These are phyloP conservation scores for Neurospora sp. DNA, from an alignment of 495 filamentous ascomycete genomes.

Conservation along the genomic window DNA sequence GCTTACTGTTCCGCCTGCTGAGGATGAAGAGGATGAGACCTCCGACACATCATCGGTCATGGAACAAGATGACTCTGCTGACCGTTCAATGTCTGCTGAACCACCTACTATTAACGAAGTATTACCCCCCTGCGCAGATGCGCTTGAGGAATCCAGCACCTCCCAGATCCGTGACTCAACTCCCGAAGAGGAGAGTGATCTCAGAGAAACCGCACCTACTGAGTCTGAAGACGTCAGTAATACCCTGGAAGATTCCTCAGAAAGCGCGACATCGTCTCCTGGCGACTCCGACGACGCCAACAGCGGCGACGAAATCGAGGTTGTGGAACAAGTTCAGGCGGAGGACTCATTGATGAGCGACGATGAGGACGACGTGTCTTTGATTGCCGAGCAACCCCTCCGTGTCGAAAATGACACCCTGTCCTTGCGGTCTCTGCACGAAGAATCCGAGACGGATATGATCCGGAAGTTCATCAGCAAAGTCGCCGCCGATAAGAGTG, in stretches of 20 bases:
- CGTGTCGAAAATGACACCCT: conserved; percentile 15
- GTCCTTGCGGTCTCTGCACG: conserved; percentile 14
- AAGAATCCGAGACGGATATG: conserved; percentile 35
- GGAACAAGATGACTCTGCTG: background rate
- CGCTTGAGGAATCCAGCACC: background rate
- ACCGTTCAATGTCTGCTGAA: background rate
- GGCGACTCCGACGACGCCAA: background rate
- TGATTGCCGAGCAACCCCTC: conserved; percentile 5
- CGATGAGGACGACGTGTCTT: conserved; percentile 17
- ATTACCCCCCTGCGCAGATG: background rate
- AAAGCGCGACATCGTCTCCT: background rate
- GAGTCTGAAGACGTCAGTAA: background rate
- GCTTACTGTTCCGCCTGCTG: background rate
- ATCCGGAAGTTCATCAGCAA: conserved; percentile 35
- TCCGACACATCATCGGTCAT: background rate
- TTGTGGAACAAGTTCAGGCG: conserved; percentile 6
- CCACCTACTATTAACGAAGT: background rate
- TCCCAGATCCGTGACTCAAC: background rate
- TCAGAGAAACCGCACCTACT: background rate
- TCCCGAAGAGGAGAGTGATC: background rate
- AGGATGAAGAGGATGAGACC: background rate
- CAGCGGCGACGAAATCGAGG: conserved; percentile 5
- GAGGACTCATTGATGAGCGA: conserved; percentile 9
- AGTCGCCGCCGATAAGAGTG: conserved; percentile 35
- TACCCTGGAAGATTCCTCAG: background rate